phyloP scores from a whole-genome alignment of 2,329 filamentous ascomycete species.

The Talaromyces pinophilus region DNA sequence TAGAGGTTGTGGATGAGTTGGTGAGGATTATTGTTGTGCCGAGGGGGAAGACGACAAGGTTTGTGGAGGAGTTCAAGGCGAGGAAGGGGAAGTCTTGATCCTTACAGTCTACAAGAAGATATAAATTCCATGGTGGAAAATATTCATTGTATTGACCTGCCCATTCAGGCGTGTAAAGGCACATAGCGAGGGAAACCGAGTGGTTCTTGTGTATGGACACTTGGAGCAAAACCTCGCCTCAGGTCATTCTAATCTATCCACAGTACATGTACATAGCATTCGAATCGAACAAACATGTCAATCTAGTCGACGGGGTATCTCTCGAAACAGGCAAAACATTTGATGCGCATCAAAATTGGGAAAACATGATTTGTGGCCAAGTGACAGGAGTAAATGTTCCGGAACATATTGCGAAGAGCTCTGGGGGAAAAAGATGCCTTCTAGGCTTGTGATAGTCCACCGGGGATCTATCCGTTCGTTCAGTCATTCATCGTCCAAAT shows the following conservation, averaged over 20 bases:
- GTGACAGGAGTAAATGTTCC: not conserved
- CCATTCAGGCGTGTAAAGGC: constrained; percentile 16
- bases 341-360: constrained; percentile 9
- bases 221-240: constrained; percentile 20
- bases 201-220: constrained; percentile 21
- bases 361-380: constrained; percentile 2
- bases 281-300: not conserved
- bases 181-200: constrained; percentile 17
- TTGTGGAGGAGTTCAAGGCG: constrained; percentile 78
- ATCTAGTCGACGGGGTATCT: constrained; percentile 12
- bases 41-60: constrained; percentile 65
- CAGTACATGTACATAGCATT: not conserved
- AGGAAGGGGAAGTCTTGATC: constrained; percentile 52
- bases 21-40: constrained; percentile 83
- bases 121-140: not conserved
- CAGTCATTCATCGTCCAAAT: not conserved
- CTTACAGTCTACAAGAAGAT: not conserved
- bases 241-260: constrained; percentile 5
- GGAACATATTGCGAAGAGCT: not conserved
- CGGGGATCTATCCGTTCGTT: not conserved
- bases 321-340: not conserved
- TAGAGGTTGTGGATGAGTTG: constrained; percentile 85
- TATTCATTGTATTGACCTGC: not conserved
- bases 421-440: not conserved
- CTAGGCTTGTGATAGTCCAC: not conserved